Evolutionary conservation across 805 yeast genomes (phyloP).

Genomic region (Lipomyces spencermartinsiae): DNA sequence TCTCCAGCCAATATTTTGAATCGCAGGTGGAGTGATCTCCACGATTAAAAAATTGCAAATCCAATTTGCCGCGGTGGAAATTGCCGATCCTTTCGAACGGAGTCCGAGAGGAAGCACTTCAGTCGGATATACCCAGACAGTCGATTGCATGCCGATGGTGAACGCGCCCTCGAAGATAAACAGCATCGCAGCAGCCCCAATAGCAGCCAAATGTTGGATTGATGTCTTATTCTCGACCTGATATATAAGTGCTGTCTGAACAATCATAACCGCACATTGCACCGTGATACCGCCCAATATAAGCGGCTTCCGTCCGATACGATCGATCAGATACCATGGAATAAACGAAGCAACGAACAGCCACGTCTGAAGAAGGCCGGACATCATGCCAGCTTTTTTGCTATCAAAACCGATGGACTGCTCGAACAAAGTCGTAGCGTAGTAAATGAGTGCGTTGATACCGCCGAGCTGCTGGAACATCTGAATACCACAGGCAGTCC

Average conservation of each 20-base stretch:
- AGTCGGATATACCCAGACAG: constrained; percentile 27
- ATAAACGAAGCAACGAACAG: constrained; percentile 59
- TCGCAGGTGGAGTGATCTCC: constrained; percentile 59
- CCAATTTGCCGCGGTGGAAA: constrained; percentile 27
- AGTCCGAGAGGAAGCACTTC: constrained; percentile 24
- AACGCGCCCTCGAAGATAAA: constrained; percentile 29
- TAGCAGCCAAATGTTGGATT: constrained; percentile 13
- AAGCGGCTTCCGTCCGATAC: constrained; percentile 60
- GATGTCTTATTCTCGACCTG: constrained; percentile 27
- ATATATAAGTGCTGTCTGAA: constrained; percentile 21
- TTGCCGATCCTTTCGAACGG: constrained; percentile 16
- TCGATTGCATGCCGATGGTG: constrained; percentile 29
- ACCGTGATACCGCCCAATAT: constrained; percentile 28
- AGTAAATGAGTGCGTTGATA: constrained; percentile 32
- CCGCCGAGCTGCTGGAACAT: constrained; percentile 32
- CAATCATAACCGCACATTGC: constrained; percentile 25
- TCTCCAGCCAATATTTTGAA: constrained; percentile 56
- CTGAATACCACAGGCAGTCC: constrained; percentile 20
- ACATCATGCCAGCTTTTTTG: constrained; percentile 18
- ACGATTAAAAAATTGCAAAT: constrained; percentile 22
- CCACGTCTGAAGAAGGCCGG: constrained; percentile 27
- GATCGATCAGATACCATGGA: constrained; percentile 64
- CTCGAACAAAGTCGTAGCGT: constrained; percentile 54
- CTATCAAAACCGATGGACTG: constrained; percentile 17
- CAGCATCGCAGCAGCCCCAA: constrained; percentile 31